Conservation (phyloP, 208 protist genomes). For the Trypanosomatidae sp. region DNA sequence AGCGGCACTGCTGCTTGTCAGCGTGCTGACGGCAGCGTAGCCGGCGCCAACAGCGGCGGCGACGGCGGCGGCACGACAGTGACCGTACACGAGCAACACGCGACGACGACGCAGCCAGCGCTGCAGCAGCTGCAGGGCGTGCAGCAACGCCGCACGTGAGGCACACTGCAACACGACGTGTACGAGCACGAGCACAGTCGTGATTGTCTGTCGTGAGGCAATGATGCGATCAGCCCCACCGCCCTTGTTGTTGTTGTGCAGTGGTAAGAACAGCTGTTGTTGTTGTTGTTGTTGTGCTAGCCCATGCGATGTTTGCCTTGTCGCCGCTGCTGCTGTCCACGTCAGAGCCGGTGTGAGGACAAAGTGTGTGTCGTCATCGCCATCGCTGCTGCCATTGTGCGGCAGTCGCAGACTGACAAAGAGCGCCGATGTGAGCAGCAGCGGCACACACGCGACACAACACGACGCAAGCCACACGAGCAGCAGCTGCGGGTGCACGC, state of each 20-base stretch:
- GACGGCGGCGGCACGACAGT: slow-evolving; percentile 21
- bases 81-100: slow-evolving; percentile 21
- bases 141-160: slow-evolving; percentile 9
- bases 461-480: slow-evolving; percentile 3
- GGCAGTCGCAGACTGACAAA: no score
- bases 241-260: no score
- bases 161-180: slow-evolving; percentile 8
- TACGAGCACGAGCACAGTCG: slow-evolving; percentile 9
- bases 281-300: no score
- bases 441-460: slow-evolving; percentile 4
- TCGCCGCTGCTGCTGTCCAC: no score
- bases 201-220: not conserved
- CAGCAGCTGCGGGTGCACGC: slow-evolving; percentile 8
- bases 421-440: slow-evolving; percentile 2
- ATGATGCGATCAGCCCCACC: no score
- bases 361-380: no score
- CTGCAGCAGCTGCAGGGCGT: slow-evolving; percentile 17
- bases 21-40: slow-evolving; percentile 19
- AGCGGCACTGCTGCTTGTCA: slow-evolving; percentile 16
- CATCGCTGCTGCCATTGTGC: no score
- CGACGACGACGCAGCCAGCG: slow-evolving; percentile 4
- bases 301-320: no score
- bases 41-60: slow-evolving; percentile 34
- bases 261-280: no score
- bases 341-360: no score